Evolutionary conservation across 352 stramenopile species (phyloP), one percentile per base, ranked within the genome.

Genomic region (Phytophthora citricola): DNA sequence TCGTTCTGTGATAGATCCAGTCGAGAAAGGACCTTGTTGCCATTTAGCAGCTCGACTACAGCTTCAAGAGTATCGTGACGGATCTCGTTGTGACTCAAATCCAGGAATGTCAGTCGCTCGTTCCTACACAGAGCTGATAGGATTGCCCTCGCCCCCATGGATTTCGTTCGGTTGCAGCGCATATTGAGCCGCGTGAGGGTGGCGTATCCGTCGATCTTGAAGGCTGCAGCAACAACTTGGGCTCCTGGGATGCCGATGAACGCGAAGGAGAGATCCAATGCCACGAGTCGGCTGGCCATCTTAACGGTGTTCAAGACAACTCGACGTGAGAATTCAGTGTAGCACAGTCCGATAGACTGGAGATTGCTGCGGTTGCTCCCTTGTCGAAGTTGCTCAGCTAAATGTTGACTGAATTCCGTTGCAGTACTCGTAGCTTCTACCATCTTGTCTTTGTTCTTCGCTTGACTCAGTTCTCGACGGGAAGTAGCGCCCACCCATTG

Each of bases 261-360:
- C 14, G 71, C 71, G 43, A 79, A 82, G n/a, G 76, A 79, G 12
- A 85, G 56, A 29, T 85, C 76, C 26, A 85, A 32, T 14, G 32
- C 32, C 14, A 51, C 60, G 3, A 81, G 41, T 0, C 66, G 47
- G 24, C 73, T 69, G 0, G 55, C 59, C 34, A 74, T 48, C 51
- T 73, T 76, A 55, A 81, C 76, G 8, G 63, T 51, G 17, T 77
- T 66, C 39, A 71, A 55, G 24, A 84, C 58, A 44, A 71, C 44
- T 49, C 58, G 44, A 34, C 72, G 41, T 2, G 63, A 66, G 24
- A 71, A 15, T 55, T 54, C 50, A 12, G 49, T 52, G 44, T 59
- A 63, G 49, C 56, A 64, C 22, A 73, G n/a, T 10, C 38, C 46
- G 31, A 66, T 43, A 9, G 56, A 63, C 15, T 48, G 63, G 40